phyloP scores from a whole-genome alignment of 2,329 filamentous ascomycete genomes.

The Penicillium oxalicum region DNA sequence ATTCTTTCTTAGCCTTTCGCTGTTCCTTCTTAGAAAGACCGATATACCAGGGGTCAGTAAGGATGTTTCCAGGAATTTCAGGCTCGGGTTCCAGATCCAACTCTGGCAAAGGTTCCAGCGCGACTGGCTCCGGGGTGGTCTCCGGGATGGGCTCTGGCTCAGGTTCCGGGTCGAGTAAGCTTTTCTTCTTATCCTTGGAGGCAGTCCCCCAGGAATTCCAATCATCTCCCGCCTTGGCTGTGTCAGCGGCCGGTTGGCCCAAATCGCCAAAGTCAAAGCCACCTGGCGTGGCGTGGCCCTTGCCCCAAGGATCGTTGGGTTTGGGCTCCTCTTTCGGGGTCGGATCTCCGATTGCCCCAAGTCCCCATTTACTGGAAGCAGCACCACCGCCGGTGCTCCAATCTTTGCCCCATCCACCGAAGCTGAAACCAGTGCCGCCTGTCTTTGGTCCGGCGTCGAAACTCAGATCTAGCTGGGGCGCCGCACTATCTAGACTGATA shows the following conservation, averaged over 20 bases:
- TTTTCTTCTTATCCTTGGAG: slow-evolving; percentile 30
- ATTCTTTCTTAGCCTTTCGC: slow-evolving; percentile 26
- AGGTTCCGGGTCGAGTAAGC: slow-evolving; percentile 22
- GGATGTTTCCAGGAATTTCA: slow-evolving; percentile 14
- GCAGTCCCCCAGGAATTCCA: slow-evolving; percentile 20
- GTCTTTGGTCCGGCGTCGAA: slow-evolving; percentile 45
- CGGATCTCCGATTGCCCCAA: slow-evolving; percentile 34
- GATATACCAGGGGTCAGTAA: slow-evolving; percentile 29
- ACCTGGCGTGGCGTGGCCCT: slow-evolving; percentile 28
- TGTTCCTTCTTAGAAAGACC: slow-evolving; percentile 27
- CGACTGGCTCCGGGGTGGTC: slow-evolving; percentile 3
- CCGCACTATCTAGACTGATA: slow-evolving; percentile 58
- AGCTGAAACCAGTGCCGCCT: slow-evolving; percentile 37
- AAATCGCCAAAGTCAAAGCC: slow-evolving; percentile 42
- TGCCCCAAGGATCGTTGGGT: slow-evolving; percentile 40
- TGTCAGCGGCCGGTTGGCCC: slow-evolving; percentile 34
- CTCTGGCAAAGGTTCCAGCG: slow-evolving; percentile 13
- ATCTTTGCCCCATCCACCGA: slow-evolving; percentile 56
- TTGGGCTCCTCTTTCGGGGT: slow-evolving; percentile 26
- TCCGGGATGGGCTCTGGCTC: slow-evolving; percentile 19
- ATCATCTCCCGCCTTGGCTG: slow-evolving; percentile 13
- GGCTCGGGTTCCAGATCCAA: slow-evolving; percentile 24
- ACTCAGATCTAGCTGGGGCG: slow-evolving; percentile 53
- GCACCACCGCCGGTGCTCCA: slow-evolving; percentile 42
- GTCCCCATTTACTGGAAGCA: slow-evolving; percentile 36